These are phyloP conservation scores for Periglandula ipomoeae DNA, from an alignment of 2,329 filamentous ascomycete genomes.

Conservation along the genomic window DNA sequence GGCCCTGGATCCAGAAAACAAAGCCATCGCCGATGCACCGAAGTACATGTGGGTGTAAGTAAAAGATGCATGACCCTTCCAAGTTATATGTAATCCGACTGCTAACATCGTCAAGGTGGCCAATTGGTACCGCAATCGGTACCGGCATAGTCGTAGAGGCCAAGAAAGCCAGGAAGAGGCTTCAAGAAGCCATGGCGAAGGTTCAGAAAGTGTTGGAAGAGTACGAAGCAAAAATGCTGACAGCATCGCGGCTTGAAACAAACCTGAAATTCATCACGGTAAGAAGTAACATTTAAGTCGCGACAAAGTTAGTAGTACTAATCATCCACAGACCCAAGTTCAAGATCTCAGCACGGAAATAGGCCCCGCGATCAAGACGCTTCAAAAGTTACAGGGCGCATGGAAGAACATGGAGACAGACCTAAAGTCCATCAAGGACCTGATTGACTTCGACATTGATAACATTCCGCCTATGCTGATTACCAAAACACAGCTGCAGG, in stretches of 20 bases:
- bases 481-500: neutral
- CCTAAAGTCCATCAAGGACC: neutral
- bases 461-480: conserved; percentile 3
- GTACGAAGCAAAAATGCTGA: neutral
- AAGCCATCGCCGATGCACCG: neutral
- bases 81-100: neutral
- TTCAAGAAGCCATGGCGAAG: neutral
- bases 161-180: neutral
- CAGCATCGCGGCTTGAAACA: neutral
- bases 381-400: neutral
- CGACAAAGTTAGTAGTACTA: too few species aligned
- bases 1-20: neutral
- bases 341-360: neutral
- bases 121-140: neutral
- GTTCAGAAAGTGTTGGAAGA: neutral
- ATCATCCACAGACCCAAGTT: neutral
- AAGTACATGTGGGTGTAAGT: neutral
- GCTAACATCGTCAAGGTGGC: neutral
- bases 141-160: neutral
- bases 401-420: conserved; percentile 4
- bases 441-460: neutral
- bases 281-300: neutral
- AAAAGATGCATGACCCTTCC: neutral
- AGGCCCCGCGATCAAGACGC: neutral
- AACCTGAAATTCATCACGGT: neutral